Conservation (phyloP, 306 rosid species). For the Luffa aegyptiaca region DNA sequence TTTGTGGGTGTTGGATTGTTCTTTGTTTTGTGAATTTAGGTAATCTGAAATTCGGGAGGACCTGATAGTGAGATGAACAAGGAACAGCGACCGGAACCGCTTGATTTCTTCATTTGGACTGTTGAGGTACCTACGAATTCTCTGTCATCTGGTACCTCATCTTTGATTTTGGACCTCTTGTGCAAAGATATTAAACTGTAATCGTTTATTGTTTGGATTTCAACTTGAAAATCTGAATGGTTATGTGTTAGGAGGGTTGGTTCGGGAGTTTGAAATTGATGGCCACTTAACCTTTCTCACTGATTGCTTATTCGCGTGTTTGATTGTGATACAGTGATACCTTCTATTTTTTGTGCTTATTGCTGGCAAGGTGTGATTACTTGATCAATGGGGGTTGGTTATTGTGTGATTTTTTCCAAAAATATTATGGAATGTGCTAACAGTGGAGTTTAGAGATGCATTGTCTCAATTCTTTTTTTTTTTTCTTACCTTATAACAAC, state of each 20-base stretch:
- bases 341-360: background rate
- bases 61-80: constrained; percentile 64
- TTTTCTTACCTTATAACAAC: too few species aligned
- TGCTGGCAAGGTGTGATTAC: background rate
- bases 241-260: background rate
- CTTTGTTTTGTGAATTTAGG: constrained; percentile 22
- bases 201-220: background rate
- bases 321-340: background rate
- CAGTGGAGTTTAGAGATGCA: too few species aligned
- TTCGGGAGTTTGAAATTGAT: background rate
- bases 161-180: background rate
- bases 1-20: background rate
- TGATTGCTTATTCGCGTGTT: background rate
- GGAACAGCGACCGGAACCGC: constrained; percentile 91
- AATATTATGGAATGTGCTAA: too few species aligned
- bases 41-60: constrained; percentile 12
- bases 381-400: background rate
- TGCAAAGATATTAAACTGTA: constrained; percentile 13
- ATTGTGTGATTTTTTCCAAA: too few species aligned
- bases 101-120: constrained; percentile 99
- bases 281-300: background rate
- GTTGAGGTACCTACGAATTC: constrained; percentile 57
- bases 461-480: too few species aligned
- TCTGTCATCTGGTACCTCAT: background rate
- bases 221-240: background rate